These are phyloP conservation scores for Oenanthe sinensis DNA, from an alignment of 129 eudicot species.

Conservation along the genomic window DNA sequence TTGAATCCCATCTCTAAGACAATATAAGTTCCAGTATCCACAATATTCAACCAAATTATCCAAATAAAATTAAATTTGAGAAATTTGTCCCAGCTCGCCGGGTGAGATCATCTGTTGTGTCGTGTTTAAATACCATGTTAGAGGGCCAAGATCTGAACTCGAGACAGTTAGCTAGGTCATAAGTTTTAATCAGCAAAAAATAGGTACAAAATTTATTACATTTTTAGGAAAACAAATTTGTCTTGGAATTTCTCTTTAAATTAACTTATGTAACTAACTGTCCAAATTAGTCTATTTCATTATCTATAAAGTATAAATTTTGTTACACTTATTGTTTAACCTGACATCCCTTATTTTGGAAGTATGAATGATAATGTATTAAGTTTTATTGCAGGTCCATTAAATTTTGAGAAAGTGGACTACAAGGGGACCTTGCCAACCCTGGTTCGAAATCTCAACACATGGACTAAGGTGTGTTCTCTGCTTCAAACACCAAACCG, in stretches of 20 bases:
- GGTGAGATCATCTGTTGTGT: too few species aligned
- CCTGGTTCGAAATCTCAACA: slow-evolving; percentile 17
- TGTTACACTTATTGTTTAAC: neutral
- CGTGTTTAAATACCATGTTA: too few species aligned
- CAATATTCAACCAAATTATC: too few species aligned
- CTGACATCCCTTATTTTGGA: neutral
- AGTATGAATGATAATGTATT: neutral
- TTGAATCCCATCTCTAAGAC: too few species aligned
- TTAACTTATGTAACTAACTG: neutral
- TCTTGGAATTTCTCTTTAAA: too few species aligned
- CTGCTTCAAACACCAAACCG: neutral
- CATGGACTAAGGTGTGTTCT: slow-evolving; percentile 43
- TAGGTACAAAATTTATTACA: neutral
- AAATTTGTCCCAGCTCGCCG: too few species aligned
- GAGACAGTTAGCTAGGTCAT: too few species aligned
- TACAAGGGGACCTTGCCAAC: slow-evolving; percentile 43
- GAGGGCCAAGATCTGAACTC: too few species aligned
- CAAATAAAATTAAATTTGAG: too few species aligned
- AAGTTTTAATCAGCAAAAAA: too few species aligned
- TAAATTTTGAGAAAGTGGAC: slow-evolving; percentile 20
- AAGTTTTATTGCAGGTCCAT: slow-evolving; percentile 26
- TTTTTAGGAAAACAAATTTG: too few species aligned
- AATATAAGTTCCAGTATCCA: too few species aligned
- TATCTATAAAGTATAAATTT: neutral
- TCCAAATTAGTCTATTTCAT: neutral